Percentiles rank a stretch among this genome's conserved stretches.
These are phyloP conservation scores for Cicer chorassanicum DNA, from an alignment of 306 rosid genomes.

Conservation along the genomic window DNA sequence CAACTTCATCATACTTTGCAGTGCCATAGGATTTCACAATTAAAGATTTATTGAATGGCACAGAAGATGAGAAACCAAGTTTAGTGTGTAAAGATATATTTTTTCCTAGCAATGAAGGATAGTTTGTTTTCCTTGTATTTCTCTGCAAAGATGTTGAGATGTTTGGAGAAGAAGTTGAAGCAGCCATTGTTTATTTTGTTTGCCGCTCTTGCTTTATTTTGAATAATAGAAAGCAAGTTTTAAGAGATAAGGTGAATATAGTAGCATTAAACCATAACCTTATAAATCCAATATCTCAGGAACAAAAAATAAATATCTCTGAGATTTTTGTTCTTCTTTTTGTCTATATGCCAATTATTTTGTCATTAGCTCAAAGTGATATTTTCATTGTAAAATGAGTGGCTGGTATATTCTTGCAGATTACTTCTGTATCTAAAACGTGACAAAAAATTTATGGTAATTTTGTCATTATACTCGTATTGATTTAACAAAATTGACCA, in stretches of 20 bases:
- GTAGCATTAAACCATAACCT: slow-evolving; percentile 55
- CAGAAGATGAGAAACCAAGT: slow-evolving; percentile 48
- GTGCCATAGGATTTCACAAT: slow-evolving; percentile 49
- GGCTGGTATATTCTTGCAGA: slow-evolving; percentile 52
- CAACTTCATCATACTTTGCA: slow-evolving; percentile 60
- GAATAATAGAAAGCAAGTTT: slow-evolving; percentile 38
- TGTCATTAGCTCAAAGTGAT: slow-evolving; percentile 41
- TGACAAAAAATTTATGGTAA: slow-evolving; percentile 29
- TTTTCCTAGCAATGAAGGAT: slow-evolving; percentile 35
- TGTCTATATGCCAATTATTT: slow-evolving; percentile 44
- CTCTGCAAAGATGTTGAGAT: slow-evolving; percentile 49
- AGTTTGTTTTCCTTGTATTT: slow-evolving; percentile 40
- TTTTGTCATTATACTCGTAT: slow-evolving; percentile 42
- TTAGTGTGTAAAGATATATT: slow-evolving; percentile 38
- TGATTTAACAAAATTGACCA: slow-evolving; percentile 37
- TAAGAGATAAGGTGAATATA: slow-evolving; percentile 48
- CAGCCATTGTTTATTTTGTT: slow-evolving; percentile 52
- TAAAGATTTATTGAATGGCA: slow-evolving; percentile 35
- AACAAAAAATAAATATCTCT: slow-evolving; percentile 42
- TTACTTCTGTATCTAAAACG: slow-evolving; percentile 41
- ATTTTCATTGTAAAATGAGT: slow-evolving; percentile 38
- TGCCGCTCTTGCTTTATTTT: slow-evolving; percentile 58
- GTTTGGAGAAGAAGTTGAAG: slow-evolving; percentile 55
- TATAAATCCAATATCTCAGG: slow-evolving; percentile 53
- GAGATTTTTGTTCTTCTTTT: slow-evolving; percentile 53